These are phyloP conservation scores for Tuber microsphaerosporum DNA, from an alignment of 495 filamentous ascomycete species.

Conservation along the genomic window DNA sequence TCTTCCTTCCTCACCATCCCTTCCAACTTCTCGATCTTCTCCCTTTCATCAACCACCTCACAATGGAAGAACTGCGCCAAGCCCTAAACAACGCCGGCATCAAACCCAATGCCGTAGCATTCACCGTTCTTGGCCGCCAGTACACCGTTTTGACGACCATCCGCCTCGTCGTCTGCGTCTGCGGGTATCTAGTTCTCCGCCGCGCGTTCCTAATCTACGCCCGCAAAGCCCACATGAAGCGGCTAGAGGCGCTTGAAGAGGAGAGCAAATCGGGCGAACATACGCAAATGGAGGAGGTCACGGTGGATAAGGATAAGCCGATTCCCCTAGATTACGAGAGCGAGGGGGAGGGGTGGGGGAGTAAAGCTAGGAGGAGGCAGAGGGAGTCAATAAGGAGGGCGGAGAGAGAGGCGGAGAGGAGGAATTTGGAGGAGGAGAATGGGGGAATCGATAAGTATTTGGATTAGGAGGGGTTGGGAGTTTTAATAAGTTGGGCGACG, in stretches of 20 bases:
- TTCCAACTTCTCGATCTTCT: neutral
- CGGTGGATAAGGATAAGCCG: conserved; percentile 11
- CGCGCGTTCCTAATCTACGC: conserved; percentile 28
- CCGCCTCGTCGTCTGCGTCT: conserved; percentile 28
- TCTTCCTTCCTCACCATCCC: neutral
- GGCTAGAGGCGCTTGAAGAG: conserved; percentile 19
- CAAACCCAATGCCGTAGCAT: conserved; percentile 17
- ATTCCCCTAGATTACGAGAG: conserved; percentile 6
- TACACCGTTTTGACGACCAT: conserved; percentile 24
- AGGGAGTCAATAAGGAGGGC: conserved; percentile 1
- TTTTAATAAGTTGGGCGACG: too few species aligned
- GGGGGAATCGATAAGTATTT: conserved; percentile 33
- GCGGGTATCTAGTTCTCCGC: conserved; percentile 27
- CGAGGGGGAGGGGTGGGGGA: conserved; percentile 21
- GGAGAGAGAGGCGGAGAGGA: conserved; percentile 29
- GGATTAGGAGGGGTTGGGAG: conserved; percentile 15
- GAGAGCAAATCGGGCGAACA: conserved; percentile 5
- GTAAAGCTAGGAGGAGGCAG: conserved; percentile 14
- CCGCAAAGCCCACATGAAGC: conserved; percentile 22
- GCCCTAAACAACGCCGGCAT: conserved; percentile 13
- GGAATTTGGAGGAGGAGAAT: conserved; percentile 11
- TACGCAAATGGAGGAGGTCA: conserved; percentile 12
- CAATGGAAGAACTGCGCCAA: conserved; percentile 16
- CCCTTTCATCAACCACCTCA: neutral
- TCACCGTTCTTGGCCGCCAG: conserved; percentile 21